A percentile compares a stretch with the other conserved stretches of the same genome.
These are phyloP conservation scores for Ogataea salicorniae DNA, from an alignment of 805 yeast species.

Conservation along the genomic window DNA sequence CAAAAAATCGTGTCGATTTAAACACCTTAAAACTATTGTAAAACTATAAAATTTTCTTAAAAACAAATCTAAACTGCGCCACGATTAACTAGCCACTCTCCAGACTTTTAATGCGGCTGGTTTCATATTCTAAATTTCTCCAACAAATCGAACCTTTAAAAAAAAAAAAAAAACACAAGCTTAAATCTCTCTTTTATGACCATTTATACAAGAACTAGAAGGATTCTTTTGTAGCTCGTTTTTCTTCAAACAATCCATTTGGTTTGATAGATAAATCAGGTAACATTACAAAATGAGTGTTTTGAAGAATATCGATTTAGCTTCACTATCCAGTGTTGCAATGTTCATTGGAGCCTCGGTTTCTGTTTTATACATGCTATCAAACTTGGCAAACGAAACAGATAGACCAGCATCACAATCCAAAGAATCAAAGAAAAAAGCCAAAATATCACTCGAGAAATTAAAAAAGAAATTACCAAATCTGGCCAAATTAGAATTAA, in stretches of 20 bases:
- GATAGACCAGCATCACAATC: conserved; percentile 38
- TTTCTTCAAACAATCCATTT: no score
- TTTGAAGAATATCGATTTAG: conserved; percentile 25
- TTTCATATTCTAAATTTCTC: no score
- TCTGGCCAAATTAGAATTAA: conserved; percentile 43
- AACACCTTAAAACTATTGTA: not conserved
- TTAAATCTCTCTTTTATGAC: no score
- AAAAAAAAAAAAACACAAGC: no score
- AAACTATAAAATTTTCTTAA: not conserved
- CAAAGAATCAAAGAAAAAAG: conserved; percentile 57
- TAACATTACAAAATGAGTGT: conserved; percentile 7
- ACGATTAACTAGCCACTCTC: not conserved
- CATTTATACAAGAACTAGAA: no score
- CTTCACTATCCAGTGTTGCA: conserved; percentile 26
- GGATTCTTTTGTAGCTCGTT: no score
- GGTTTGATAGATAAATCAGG: no score
- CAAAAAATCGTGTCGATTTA: not conserved
- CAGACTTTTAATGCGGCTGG: no score
- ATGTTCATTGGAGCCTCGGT: conserved; percentile 44
- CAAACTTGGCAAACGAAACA: conserved; percentile 22
- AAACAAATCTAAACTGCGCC: not conserved
- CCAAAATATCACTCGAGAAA: conserved; percentile 50
- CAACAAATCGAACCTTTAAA: no score
- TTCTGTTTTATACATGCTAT: conserved; percentile 45
- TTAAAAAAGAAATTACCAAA: conserved; percentile 58